Percentiles rank a stretch among this genome's conserved stretches.
Evolutionary conservation across 768 basidiomycete genomes (phyloP).

Genomic region (Mycena pura): DNA sequence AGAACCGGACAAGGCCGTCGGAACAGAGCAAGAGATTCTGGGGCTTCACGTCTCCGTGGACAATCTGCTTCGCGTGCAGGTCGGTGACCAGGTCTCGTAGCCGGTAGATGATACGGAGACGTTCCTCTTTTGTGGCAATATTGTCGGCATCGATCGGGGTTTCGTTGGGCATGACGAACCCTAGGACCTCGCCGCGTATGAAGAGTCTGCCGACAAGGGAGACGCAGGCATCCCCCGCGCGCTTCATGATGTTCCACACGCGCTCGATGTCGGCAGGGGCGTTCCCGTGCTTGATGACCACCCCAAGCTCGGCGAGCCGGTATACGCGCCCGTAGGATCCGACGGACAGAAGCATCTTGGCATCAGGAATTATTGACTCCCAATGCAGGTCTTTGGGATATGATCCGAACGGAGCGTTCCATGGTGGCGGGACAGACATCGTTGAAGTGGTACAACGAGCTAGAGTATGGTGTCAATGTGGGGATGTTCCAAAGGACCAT

Average conservation of each 20-base stretch:
- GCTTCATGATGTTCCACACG: not conserved
- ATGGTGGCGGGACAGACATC: no score
- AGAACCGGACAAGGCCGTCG: not conserved
- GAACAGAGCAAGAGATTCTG: not conserved
- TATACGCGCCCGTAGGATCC: no score
- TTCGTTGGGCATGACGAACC: not conserved
- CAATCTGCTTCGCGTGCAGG: not conserved
- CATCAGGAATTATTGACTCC: not conserved
- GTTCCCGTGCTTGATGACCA: not conserved
- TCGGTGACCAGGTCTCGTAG: not conserved
- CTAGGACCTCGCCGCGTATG: not conserved
- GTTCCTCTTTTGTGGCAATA: not conserved
- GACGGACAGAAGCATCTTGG: no score
- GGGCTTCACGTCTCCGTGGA: not conserved
- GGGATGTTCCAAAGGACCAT: no score
- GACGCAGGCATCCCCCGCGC: not conserved
- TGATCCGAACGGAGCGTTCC: not conserved
- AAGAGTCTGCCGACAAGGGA: not conserved
- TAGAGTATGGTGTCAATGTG: no score
- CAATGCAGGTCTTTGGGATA: not conserved
- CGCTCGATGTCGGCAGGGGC: not conserved
- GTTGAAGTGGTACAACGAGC: no score
- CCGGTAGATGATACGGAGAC: not conserved
- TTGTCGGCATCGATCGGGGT: not conserved
- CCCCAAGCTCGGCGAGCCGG: no score